Conservation (phyloP, 495 filamentous ascomycete genomes). For the Trichodelitschia bisporula region DNA sequence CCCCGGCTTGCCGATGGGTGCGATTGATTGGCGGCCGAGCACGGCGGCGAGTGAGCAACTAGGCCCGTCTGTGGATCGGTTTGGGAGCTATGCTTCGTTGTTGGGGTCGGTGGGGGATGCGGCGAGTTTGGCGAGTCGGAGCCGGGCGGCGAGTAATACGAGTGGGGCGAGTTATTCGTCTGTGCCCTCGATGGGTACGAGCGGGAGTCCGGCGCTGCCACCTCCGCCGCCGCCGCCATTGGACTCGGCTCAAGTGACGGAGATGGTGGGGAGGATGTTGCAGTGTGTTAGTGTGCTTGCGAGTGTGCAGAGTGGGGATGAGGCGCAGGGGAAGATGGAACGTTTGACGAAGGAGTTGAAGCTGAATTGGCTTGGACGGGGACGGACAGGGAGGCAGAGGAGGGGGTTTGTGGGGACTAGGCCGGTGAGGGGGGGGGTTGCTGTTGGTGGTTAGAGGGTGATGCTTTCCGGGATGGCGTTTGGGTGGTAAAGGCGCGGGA, state of each 20-base stretch:
- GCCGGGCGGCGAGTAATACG: constrained; percentile 67
- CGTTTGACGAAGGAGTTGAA: constrained; percentile 66
- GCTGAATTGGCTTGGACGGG: constrained; percentile 85
- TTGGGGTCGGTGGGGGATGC: constrained; percentile 8
- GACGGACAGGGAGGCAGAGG: constrained; percentile 69
- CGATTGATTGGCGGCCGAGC: constrained; percentile 27
- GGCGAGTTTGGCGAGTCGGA: constrained; percentile 12
- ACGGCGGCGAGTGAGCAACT: constrained; percentile 51
- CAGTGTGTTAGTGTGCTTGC: constrained; percentile 86
- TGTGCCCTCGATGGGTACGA: constrained; percentile 14
- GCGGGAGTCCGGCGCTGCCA: constrained; percentile 2
- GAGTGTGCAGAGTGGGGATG: constrained; percentile 44
- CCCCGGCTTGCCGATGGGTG: constrained; percentile 1
- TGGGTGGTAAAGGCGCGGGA: no score
- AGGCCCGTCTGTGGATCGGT: constrained; percentile 43
- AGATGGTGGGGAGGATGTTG: constrained; percentile 85
- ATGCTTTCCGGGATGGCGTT: no score
- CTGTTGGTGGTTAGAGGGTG: constrained; percentile 1
- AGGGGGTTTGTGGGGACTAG: constrained; percentile 65
- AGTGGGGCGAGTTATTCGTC: constrained; percentile 35
- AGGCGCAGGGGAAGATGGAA: constrained; percentile 58
- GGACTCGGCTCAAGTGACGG: constrained; percentile 69
- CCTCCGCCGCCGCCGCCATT: constrained; percentile 13
- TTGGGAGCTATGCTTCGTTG: constrained; percentile 50
- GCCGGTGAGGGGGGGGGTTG: constrained; percentile 8